Evolutionary conservation across 805 yeast genomes (phyloP).

Genomic region (Debaryomyces hansenii): DNA sequence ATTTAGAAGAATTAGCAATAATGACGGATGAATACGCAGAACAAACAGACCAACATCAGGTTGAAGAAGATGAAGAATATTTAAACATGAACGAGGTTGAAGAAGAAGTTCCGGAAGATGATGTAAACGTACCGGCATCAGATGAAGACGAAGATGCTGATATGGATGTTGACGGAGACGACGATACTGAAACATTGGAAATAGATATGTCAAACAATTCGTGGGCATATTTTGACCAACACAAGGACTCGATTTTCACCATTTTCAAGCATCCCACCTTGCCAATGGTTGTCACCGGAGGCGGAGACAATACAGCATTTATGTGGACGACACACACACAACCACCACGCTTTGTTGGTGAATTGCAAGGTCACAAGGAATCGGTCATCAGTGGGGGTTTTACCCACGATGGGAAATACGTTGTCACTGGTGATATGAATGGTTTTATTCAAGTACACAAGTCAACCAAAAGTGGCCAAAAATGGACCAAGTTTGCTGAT

Average conservation of each 20-base stretch:
- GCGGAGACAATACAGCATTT: conserved; percentile 88
- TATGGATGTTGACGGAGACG: conserved; percentile 31
- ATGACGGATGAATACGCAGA: conserved; percentile 5
- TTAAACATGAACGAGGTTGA: conserved; percentile 29
- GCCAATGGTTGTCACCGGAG: conserved; percentile 90
- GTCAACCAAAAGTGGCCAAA: conserved; percentile 73
- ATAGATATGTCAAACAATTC: conserved; percentile 91
- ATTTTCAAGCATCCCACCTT: conserved; percentile 81
- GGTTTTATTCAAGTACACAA: conserved; percentile 79
- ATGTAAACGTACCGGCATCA: conserved; percentile 30
- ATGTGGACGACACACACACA: conserved; percentile 90
- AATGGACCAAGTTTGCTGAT: conserved; percentile 70
- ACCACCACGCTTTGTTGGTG: conserved; percentile 79
- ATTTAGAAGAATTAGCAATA: not conserved
- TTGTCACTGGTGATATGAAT: conserved; percentile 92
- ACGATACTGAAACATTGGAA: conserved; percentile 59
- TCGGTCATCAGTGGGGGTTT: conserved; percentile 84
- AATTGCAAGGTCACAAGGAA: conserved; percentile 80
- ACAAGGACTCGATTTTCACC: conserved; percentile 81
- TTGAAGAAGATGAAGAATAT: conserved; percentile 23
- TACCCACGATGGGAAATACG: conserved; percentile 75
- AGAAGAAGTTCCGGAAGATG: conserved; percentile 35
- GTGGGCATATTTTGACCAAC: conserved; percentile 83
- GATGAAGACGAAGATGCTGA: conserved; percentile 27
- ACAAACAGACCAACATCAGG: not conserved